Evolutionary conservation across 805 yeast species (phyloP).

Genomic region (Vanderwaltozyma yarrowii): DNA sequence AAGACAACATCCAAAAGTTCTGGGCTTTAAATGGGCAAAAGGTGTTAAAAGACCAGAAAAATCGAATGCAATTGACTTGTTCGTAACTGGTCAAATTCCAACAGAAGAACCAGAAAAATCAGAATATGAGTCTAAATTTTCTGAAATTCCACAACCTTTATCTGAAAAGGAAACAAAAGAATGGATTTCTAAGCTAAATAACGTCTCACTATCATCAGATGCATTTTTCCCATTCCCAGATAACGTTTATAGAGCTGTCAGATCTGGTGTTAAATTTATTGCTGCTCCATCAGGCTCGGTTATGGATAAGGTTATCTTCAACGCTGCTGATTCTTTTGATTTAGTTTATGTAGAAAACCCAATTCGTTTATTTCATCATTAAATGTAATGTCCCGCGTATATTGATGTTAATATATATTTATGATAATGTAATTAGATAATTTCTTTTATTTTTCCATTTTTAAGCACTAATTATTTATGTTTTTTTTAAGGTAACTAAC

Average conservation of each 20-base stretch:
- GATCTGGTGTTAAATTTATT: conserved; percentile 90
- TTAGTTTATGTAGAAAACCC: conserved; percentile 95
- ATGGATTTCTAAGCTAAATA: conserved; percentile 70
- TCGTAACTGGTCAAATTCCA: conserved; percentile 86
- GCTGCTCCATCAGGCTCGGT: conserved; percentile 98
- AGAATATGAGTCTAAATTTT: conserved; percentile 87
- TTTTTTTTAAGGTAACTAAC: too few species aligned
- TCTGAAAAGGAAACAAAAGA: conserved; percentile 74
- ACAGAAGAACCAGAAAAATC: conserved; percentile 82
- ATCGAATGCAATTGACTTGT: conserved; percentile 94
- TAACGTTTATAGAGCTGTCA: conserved; percentile 94
- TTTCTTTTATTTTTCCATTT: too few species aligned
- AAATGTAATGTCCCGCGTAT: too few species aligned
- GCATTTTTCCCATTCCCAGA: conserved; percentile 99
- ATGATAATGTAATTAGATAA: too few species aligned
- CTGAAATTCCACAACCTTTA: conserved; percentile 70
- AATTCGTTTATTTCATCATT: conserved; percentile 97
- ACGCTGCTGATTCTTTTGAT: conserved; percentile 86
- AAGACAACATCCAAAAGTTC: conserved; percentile 93
- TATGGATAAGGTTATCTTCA: conserved; percentile 92
- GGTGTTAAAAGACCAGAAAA: conserved; percentile 98
- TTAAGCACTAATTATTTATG: too few species aligned
- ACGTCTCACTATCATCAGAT: conserved; percentile 90
- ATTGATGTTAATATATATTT: too few species aligned
- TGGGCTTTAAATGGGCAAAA: conserved; percentile 93